Conservation (phyloP, 495 filamentous ascomycete genomes). For the Aspergillus indologenus region DNA sequence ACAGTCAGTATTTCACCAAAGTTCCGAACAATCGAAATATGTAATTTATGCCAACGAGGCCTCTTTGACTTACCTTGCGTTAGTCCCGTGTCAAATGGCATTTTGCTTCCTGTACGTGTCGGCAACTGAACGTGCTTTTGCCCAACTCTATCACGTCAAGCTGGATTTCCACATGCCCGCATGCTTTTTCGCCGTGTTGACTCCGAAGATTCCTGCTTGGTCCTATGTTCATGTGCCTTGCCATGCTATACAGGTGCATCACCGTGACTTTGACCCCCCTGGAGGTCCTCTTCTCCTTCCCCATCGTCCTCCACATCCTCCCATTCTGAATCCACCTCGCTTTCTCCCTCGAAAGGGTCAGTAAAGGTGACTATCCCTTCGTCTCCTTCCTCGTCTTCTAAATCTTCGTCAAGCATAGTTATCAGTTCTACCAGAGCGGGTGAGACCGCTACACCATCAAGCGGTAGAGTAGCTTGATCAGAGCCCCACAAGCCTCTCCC, state of each 20-base stretch:
- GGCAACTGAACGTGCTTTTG: too few relatives aligned
- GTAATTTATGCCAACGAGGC: too few relatives aligned
- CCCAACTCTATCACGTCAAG: too few relatives aligned
- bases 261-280: neutral
- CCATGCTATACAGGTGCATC: neutral
- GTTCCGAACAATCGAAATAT: too few relatives aligned
- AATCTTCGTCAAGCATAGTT: conserved; percentile 29
- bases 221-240: neutral
- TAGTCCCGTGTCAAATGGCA: too few relatives aligned
- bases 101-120: too few relatives aligned
- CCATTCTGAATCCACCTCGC: neutral
- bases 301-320: conserved; percentile 5
- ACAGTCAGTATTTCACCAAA: too few relatives aligned
- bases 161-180: too few relatives aligned
- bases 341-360: neutral
- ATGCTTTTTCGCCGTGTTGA: too few relatives aligned
- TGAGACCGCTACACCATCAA: conserved; percentile 20
- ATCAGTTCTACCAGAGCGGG: conserved; percentile 31
- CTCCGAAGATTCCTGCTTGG: neutral
- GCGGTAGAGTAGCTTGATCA: conserved; percentile 6
- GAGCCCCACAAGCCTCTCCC: conserved; percentile 12
- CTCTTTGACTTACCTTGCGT: too few relatives aligned
- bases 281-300: conserved; percentile 4
- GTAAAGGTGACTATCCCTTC: neutral
- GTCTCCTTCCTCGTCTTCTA: conserved; percentile 19